Evolutionary conservation across 495 filamentous ascomycete species (phyloP), one percentile per base, ranked within the genome.

Genomic region (Halenospora varia): DNA sequence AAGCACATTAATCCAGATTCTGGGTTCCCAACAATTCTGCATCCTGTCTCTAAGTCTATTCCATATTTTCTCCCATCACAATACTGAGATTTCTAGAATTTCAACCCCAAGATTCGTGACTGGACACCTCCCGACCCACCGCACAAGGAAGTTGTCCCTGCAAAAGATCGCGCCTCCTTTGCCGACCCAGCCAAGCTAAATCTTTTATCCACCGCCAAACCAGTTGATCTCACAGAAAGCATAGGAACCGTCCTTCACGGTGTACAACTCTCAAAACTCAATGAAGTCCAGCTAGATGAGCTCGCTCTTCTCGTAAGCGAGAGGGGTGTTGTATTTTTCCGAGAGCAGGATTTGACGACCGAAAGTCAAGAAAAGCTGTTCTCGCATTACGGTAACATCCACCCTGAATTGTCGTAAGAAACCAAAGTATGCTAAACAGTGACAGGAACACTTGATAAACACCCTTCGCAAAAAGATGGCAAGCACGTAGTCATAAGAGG

Each of bases 271-370:
- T 6, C 4, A 35, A 13, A 35, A 6, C 29, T 35, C 29, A 13
- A 72, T 9, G 81, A 88, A 60, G 76, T 75, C 1, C 87, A 89
- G 65, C 86, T 85, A 67, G 82, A 90, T 64, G 88, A 91, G 51
- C 75, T 90, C 2, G 88, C 88, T 2, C 75, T 86, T 6, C 69
- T 91, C 44, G 78, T 90, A 53, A 81, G 86, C 19, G 82, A 80
- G 49, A 77, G 88, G 26, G 87, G 88, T 9, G 87, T 90, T 2
- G 86, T 91, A 2, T 81, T 90, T 63, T 88, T 90, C 73, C 79
- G 87, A 6, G 29, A 35, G 4, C 29, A 35, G 13, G 29, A 35
- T 13, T 19, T 22, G 45, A 41, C 3, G 18, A 22, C 56, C 22
- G 18, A 24, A 53, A 47, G n/a, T 46, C 40, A 13, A 41, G 42